These are phyloP conservation scores for Alternaria viburni DNA, from an alignment of 2,329 filamentous ascomycete genomes.

Conservation along the genomic window DNA sequence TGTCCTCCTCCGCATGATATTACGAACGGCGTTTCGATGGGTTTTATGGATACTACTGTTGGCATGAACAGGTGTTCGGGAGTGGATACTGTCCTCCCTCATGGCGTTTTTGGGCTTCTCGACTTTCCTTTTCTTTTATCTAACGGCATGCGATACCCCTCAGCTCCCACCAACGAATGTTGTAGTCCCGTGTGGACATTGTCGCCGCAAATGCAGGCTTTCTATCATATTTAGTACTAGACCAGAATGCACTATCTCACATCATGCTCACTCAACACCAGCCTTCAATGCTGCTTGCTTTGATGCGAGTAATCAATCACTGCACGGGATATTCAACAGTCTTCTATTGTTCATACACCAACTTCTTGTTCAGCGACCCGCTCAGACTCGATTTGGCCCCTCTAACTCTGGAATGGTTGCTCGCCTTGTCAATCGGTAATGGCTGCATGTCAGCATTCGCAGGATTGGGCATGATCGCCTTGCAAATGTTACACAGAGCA, in stretches of 20 bases:
- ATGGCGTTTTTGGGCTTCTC: conserved; percentile 21
- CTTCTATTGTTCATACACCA: too few relatives aligned
- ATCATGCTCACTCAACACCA: too few relatives aligned
- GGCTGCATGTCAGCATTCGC: too few relatives aligned
- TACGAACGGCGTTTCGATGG: conserved; percentile 38
- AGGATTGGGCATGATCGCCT: too few relatives aligned
- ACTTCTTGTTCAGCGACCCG: too few relatives aligned
- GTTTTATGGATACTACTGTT: conserved; percentile 14
- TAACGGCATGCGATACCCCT: conserved; percentile 19
- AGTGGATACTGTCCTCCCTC: conserved; percentile 12
- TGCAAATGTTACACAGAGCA: too few relatives aligned
- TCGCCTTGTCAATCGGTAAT: too few relatives aligned
- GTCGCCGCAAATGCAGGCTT: conserved; percentile 15
- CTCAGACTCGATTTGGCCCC: too few relatives aligned
- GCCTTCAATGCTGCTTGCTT: too few relatives aligned
- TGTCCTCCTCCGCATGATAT: conserved; percentile 27
- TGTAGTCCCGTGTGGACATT: conserved; percentile 12
- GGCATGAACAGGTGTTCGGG: conserved; percentile 30
- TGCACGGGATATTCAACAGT: too few relatives aligned
- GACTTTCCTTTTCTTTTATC: not conserved
- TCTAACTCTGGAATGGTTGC: too few relatives aligned
- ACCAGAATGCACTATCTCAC: conserved; percentile 13
- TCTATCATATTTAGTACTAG: conserved; percentile 14
- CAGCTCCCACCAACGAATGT: conserved; percentile 17
- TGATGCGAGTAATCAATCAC: too few relatives aligned